Base-by-base conservation (phyloP, 2,329 filamentous ascomycete species). In the Nemania abortiva region DNA sequence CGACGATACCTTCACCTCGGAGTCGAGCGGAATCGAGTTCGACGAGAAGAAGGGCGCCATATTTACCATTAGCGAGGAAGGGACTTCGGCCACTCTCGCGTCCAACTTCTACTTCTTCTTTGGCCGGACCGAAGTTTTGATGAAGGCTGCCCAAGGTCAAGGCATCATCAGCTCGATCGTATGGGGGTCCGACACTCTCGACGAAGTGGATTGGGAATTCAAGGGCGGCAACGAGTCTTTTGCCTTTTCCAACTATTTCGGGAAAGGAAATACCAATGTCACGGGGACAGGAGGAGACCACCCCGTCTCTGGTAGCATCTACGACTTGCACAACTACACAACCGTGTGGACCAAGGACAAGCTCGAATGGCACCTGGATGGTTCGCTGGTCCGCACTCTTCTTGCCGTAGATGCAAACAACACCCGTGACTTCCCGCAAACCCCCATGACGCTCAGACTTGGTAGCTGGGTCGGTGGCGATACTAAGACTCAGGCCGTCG, bases 201-300 rank as follows among this genome's bases (percentile, higher is more conserved):
- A 97, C 78, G 93, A 97, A 81, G 90, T 97, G 49, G 94, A 97
- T 77, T 95, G 93, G 88, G 93, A 96, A 78, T 92, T 93, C 77
- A 86, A 94, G 67, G 93, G 93, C 54, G 86, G 86, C 65, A 90
- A 93, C 76, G 81, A 83, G 64, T 88, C 84, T 18, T 81, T 85
- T 39, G 91, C 88, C 9, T 86, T 92, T 74, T 91, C 88, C 73
- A 95, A 95, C 83, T 95, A 91, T 82, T 95, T 92, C 75, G 91
- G 92, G 79, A 94, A 95, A 83, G 92, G 92, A 57, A 84, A 81
- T 82, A 83, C 89, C 81, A 79, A 92, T 84, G 77, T 84, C 81
- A 85, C 88, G 74, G 90, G 91, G 71, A 91, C 87, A 70, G 84
- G 84, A 52, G 70, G 68, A 13, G 88, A 89, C 78, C 86, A 91